Conservation (phyloP, 2,329 filamentous ascomycete genomes). For the Fusarium annulatum region DNA sequence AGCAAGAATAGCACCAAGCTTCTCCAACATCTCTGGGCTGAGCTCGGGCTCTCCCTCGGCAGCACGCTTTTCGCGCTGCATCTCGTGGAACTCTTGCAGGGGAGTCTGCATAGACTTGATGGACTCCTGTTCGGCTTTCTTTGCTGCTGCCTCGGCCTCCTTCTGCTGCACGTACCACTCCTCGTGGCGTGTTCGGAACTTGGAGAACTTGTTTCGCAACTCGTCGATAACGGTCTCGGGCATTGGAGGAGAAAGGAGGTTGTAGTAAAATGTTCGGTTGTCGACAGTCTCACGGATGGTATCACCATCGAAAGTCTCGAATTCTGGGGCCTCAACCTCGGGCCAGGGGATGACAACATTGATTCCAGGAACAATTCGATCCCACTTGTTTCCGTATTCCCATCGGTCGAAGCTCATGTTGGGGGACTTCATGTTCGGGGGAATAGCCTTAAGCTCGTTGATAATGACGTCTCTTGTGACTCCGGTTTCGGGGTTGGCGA, state of each 20-base stretch:
- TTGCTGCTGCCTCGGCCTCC: constrained; percentile 65
- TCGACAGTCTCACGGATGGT: constrained; percentile 83
- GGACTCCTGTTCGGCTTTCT: constrained; percentile 50
- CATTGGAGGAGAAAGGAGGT: constrained; percentile 80
- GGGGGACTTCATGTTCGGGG: constrained; percentile 58
- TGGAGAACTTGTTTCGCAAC: constrained; percentile 83
- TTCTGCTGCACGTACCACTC: constrained; percentile 75
- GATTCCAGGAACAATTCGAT: constrained; percentile 74
- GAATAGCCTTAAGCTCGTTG: constrained; percentile 71
- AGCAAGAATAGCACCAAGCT: constrained; percentile 71
- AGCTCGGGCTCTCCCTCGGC: constrained; percentile 66
- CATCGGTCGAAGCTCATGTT: constrained; percentile 57
- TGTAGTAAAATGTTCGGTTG: constrained; percentile 80
- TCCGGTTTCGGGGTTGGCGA: constrained; percentile 74
- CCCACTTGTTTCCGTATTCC: constrained; percentile 57
- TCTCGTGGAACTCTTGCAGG: constrained; percentile 68
- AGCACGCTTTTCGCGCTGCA: constrained; percentile 62
- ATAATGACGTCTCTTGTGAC: constrained; percentile 79
- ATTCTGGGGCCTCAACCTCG: constrained; percentile 59
- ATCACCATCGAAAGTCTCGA: constrained; percentile 70
- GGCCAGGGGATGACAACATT: constrained; percentile 84
- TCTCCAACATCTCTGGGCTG: constrained; percentile 68
- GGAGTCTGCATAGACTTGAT: constrained; percentile 62
- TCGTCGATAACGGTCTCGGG: constrained; percentile 84
- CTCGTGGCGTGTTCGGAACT: constrained; percentile 84